Conservation (phyloP, 192 early-diverging fungal species). For the Coemansia sp. region DNA sequence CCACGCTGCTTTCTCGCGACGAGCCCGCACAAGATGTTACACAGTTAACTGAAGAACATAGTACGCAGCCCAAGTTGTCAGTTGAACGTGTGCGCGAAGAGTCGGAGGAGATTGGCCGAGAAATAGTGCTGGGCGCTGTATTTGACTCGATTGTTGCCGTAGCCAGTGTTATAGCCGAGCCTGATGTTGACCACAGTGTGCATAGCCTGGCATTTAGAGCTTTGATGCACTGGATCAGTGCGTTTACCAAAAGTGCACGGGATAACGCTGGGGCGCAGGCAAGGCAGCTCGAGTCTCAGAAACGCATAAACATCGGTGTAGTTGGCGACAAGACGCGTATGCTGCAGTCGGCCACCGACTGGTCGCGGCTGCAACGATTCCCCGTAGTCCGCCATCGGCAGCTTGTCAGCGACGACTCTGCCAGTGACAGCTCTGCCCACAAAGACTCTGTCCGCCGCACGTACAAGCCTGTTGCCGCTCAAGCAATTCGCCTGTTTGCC, state of each 20-base stretch:
- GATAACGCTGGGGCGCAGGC: slow-evolving; percentile 20
- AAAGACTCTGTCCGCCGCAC: slow-evolving; percentile 5
- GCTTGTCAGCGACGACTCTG: background rate
- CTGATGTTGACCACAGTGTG: background rate
- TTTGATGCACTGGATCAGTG: slow-evolving; percentile 23
- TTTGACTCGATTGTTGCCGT: slow-evolving; percentile 13
- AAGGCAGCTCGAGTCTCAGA: slow-evolving; percentile 6
- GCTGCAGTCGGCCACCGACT: slow-evolving; percentile 34
- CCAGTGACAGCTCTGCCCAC: background rate
- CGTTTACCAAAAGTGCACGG: slow-evolving; percentile 22
- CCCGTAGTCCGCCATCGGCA: slow-evolving; percentile 9
- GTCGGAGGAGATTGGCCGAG: slow-evolving; percentile 20
- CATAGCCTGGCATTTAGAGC: slow-evolving; percentile 16
- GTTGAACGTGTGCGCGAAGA: slow-evolving; percentile 22
- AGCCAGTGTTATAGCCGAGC: background rate
- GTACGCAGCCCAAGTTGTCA: background rate
- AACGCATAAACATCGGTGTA: slow-evolving; percentile 24
- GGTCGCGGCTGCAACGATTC: slow-evolving; percentile 38
- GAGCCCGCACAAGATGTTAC: background rate
- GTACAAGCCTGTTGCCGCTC: slow-evolving; percentile 10
- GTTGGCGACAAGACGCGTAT: slow-evolving; percentile 20
- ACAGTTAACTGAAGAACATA: background rate
- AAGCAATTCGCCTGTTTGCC: slow-evolving; percentile 11
- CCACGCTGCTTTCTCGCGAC: background rate
- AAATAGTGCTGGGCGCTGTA: slow-evolving; percentile 16